These are phyloP conservation scores for Thuidium tamariscinum DNA, from an alignment of 225 moss, liverwort and hornwort genomes.

Conservation along the genomic window DNA sequence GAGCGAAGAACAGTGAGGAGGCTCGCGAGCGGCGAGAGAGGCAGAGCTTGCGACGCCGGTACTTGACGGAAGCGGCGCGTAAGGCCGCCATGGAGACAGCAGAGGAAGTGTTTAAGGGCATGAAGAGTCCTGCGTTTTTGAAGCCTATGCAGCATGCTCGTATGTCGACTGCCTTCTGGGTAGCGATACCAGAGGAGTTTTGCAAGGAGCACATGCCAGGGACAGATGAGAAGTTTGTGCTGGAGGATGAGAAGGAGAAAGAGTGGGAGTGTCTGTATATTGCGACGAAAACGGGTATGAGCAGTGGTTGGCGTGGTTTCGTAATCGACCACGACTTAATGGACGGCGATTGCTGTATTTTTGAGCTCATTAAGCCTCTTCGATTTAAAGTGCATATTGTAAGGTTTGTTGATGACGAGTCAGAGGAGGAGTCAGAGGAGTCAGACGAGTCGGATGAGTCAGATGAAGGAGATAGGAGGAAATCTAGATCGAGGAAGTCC, in stretches of 20 bases:
- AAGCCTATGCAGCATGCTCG: conserved; percentile 31
- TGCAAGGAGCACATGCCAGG: conserved; percentile 24
- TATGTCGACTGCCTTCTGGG: conserved; percentile 28
- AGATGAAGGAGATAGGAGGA: background rate
- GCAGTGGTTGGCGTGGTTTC: conserved; percentile 46
- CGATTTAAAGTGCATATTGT: conserved; percentile 18
- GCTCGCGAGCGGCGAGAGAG: conserved; percentile 6
- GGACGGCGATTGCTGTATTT: conserved; percentile 48
- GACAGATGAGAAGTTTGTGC: conserved; percentile 21
- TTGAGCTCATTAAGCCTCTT: conserved; percentile 19
- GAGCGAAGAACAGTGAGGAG: background rate
- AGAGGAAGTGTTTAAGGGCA: conserved; percentile 1
- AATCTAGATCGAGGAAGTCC: conserved; percentile 6
- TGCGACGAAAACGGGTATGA: conserved; percentile 24
- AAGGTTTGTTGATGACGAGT: conserved; percentile 8
- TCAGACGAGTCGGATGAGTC: background rate
- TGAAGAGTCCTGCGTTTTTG: conserved; percentile 31
- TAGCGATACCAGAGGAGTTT: conserved; percentile 25
- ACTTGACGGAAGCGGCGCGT: conserved; percentile 31
- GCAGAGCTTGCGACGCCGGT: conserved; percentile 11
- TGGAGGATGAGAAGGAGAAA: conserved; percentile 31
- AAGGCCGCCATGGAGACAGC: conserved; percentile 17
- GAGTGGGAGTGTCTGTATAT: conserved; percentile 33
- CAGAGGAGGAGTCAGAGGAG: background rate
- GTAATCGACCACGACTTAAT: conserved; percentile 33